These are phyloP conservation scores for Kodamaea leandrae DNA, from an alignment of 805 yeast species.

Conservation along the genomic window DNA sequence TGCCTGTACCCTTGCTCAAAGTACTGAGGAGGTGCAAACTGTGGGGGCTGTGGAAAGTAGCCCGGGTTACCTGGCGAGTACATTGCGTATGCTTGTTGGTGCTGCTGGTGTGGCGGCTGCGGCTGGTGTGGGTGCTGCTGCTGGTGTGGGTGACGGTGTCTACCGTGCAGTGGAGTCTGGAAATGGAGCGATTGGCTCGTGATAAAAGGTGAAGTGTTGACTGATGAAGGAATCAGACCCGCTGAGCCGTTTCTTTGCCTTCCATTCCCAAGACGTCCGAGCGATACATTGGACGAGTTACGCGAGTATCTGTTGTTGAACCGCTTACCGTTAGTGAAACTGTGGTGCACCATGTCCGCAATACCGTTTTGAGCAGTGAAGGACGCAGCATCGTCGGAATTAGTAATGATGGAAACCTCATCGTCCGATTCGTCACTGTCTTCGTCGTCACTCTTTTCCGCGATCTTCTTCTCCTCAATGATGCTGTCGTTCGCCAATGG, in stretches of 20 bases:
- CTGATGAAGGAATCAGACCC: conserved; percentile 1
- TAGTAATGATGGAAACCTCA: conserved; percentile 11
- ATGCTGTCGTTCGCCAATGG: background rate
- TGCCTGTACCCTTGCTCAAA: conserved; percentile 10
- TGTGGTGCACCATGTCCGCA: conserved; percentile 30
- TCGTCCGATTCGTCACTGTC: conserved; percentile 8
- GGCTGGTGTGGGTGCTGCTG: too few relatives aligned
- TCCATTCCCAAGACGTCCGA: conserved; percentile 2
- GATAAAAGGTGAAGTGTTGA: conserved; percentile 6
- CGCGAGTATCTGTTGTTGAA: conserved; percentile 94
- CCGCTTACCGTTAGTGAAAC: too few relatives aligned
- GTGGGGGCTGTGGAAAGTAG: conserved; percentile 13
- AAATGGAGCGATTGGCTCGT: conserved; percentile 2
- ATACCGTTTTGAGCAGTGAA: conserved; percentile 8
- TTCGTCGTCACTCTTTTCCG: conserved; percentile 5
- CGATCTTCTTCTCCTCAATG: background rate
- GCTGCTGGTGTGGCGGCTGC: background rate
- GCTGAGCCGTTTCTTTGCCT: background rate
- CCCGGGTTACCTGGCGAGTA: conserved; percentile 12
- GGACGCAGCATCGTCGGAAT: conserved; percentile 10
- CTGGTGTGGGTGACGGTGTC: too few relatives aligned
- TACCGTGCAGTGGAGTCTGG: conserved; percentile 4
- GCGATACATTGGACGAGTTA: conserved; percentile 70
- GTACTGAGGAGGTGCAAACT: conserved; percentile 5
- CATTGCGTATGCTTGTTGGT: conserved; percentile 1